Evolutionary conservation across 257 asterid genomes (phyloP).

Genomic region (Marsdenia floribunda): DNA sequence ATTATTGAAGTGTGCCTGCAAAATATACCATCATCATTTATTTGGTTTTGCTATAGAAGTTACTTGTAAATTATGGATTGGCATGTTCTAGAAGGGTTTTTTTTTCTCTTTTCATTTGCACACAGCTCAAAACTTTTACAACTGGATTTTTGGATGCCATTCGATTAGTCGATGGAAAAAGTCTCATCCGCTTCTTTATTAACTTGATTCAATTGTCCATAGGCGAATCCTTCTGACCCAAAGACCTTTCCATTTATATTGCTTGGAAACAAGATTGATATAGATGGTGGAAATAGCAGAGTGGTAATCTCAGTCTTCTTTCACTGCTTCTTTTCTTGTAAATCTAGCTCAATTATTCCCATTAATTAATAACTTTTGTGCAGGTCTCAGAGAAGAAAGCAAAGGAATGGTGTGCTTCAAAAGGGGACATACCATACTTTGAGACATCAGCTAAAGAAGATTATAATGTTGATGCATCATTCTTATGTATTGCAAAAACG

Average conservation of each 20-base stretch:
- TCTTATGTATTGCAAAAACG: conserved; percentile 86
- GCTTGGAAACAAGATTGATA: conserved; percentile 93
- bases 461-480: conserved; percentile 87
- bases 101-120: background rate
- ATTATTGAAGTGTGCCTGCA: background rate
- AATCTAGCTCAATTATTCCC: conserved; percentile 3
- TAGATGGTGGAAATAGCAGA: conserved; percentile 98
- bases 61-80: background rate
- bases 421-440: conserved; percentile 91
- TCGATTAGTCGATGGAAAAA: background rate
- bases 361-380: conserved; percentile 15
- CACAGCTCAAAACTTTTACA: background rate
- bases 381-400: conserved; percentile 98
- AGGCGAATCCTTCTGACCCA: conserved; percentile 93
- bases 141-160: background rate
- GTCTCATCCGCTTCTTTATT: conserved; percentile 1
- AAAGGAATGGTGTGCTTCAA: conserved; percentile 94
- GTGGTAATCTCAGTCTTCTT: conserved; percentile 50
- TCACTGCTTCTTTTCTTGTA: background rate
- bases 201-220: conserved; percentile 33
- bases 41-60: background rate
- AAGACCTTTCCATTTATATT: conserved; percentile 89
- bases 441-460: conserved; percentile 99
- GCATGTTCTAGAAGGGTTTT: background rate
- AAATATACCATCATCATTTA: background rate